phyloP scores from a whole-genome alignment of 495 filamentous ascomycete genomes.

The Margaritispora aquatica region DNA sequence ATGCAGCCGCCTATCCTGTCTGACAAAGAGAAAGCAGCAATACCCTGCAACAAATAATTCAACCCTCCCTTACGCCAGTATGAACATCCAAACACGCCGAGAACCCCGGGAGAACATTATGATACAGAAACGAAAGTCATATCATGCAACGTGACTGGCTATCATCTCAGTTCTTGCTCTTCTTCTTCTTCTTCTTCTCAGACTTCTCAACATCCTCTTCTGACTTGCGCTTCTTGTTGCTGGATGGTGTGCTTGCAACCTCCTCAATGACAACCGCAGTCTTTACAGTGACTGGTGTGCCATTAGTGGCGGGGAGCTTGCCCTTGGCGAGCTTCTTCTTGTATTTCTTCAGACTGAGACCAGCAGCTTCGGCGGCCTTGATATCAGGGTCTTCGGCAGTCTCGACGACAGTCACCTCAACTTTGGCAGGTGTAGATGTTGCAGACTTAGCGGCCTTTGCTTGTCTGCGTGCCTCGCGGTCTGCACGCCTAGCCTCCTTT shows the following conservation, averaged over 20 bases:
- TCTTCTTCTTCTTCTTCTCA: conserved; percentile 43
- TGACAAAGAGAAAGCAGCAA: not conserved
- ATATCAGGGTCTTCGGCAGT: conserved; percentile 24
- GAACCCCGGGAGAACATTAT: conserved; percentile 15
- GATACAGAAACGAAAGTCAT: conserved; percentile 23
- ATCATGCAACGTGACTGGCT: not conserved
- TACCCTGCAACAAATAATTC: not conserved
- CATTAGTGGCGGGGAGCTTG: conserved; percentile 43
- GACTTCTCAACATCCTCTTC: conserved; percentile 37
- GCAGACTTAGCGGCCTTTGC: conserved; percentile 39
- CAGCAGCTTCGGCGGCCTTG: conserved; percentile 52
- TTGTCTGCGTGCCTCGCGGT: conserved; percentile 32
- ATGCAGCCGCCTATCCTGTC: not conserved
- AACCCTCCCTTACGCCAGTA: not conserved
- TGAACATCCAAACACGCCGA: conserved; percentile 1
- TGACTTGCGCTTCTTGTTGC: conserved; percentile 37
- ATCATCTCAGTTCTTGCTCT: conserved; percentile 25
- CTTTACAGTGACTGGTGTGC: conserved; percentile 58
- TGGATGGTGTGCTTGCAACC: not conserved
- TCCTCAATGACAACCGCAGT: conserved; percentile 67
- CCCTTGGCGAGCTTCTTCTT: conserved; percentile 65
- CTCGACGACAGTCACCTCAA: not conserved
- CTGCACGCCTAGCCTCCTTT: conserved; percentile 34
- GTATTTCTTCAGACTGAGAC: conserved; percentile 62
- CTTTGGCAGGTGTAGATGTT: not conserved